These are phyloP conservation scores for Stentor roeselii DNA, from an alignment of 73 alveolate species.

Conservation along the genomic window DNA sequence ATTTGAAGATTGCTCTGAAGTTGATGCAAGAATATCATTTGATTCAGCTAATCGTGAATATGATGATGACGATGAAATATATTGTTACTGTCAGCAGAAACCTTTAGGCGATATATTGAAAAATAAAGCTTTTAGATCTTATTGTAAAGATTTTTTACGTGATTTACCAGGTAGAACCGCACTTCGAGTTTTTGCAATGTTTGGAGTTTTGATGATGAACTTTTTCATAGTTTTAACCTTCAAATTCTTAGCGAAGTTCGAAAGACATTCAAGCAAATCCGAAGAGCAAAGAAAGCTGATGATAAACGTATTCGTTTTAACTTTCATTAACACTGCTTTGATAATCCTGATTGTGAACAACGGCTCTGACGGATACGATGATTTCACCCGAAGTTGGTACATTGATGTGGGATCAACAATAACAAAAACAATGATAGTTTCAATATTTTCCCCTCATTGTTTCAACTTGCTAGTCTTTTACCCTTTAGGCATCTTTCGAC, in stretches of 20 bases:
- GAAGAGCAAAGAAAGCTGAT: neutral
- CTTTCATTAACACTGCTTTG: neutral
- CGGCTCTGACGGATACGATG: neutral
- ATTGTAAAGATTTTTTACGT: neutral
- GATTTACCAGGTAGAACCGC: neutral
- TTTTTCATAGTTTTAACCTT: neutral
- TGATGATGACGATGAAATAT: neutral
- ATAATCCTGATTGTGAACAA: neutral
- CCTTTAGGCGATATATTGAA: neutral
- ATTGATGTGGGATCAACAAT: conserved; percentile 14
- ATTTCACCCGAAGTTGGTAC: conserved; percentile 11
- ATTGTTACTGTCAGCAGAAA: conserved; percentile 3
- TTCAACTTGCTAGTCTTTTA: neutral
- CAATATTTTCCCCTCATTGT: conserved; percentile 11
- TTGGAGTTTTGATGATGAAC: neutral
- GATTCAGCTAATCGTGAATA: neutral
- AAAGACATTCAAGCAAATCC: neutral
- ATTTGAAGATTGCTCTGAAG: neutral
- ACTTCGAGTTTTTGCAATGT: neutral
- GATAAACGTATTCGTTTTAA: neutral
- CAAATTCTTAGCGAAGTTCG: neutral
- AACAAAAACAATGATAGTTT: neutral
- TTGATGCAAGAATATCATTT: neutral
- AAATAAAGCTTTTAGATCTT: neutral
- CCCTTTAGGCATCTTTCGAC: neutral